Evolutionary conservation across 2,329 filamentous ascomycete species (phyloP).

Genomic region (Hypoxylon sp.): DNA sequence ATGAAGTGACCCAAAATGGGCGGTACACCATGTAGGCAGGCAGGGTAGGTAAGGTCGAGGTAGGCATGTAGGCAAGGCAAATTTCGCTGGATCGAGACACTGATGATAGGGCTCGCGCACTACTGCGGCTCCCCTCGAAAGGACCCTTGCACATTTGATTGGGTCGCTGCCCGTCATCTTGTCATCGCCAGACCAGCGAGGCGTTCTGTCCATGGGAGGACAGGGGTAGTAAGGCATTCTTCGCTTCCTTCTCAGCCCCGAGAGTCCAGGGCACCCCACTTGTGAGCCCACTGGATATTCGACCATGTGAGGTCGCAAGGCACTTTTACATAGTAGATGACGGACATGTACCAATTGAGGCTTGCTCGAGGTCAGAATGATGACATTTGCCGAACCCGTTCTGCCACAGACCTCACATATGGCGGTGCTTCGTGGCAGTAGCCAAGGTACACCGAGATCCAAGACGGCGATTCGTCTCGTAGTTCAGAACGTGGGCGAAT

Average conservation of each 20-base stretch:
- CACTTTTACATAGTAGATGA: constrained; percentile 38
- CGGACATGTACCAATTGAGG: constrained; percentile 23
- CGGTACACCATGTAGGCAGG: constrained; percentile 36
- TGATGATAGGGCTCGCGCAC: constrained; percentile 42
- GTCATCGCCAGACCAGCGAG: constrained; percentile 44
- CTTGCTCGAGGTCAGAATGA: constrained; percentile 27
- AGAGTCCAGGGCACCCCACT: constrained; percentile 42
- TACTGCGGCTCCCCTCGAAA: constrained; percentile 36
- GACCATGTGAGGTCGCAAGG: constrained; percentile 38
- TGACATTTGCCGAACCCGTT: constrained; percentile 28
- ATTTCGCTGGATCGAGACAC: constrained; percentile 38
- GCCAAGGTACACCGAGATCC: constrained; percentile 28
- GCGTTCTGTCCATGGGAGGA: constrained; percentile 34
- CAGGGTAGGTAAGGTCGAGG: background rate
- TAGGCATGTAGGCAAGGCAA: constrained; percentile 36
- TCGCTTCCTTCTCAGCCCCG: constrained; percentile 47
- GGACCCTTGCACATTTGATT: constrained; percentile 30
- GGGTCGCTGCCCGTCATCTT: constrained; percentile 31
- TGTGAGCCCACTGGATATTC: constrained; percentile 33
- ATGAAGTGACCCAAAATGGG: constrained; percentile 44
- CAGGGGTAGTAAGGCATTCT: constrained; percentile 47
- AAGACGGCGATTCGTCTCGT: constrained; percentile 29
- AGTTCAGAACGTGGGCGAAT: constrained; percentile 10
- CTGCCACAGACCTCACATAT: constrained; percentile 17
- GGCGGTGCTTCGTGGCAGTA: constrained; percentile 37